A percentile compares a stretch with the other conserved stretches of the same genome.
Conservation (phyloP, 768 basidiomycete species). For the Hygrophoropsis aurantiaca region DNA sequence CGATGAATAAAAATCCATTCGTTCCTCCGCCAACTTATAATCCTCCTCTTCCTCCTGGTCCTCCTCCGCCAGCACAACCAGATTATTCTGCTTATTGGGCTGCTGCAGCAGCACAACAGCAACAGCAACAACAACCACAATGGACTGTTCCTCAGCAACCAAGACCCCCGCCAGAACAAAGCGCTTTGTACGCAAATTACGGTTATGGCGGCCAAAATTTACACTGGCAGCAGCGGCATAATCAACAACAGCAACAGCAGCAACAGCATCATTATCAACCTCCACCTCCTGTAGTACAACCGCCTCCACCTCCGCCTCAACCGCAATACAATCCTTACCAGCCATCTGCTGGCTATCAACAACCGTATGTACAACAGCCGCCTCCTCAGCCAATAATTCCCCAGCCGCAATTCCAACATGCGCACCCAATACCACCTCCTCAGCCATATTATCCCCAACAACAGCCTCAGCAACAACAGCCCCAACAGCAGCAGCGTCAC, state of each 20-base stretch:
- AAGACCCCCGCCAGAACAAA: slow-evolving; percentile 74
- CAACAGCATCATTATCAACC: slow-evolving; percentile 51
- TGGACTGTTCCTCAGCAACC: slow-evolving; percentile 66
- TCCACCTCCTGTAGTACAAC: slow-evolving; percentile 51
- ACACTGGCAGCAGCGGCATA: slow-evolving; percentile 68
- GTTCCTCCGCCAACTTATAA: slow-evolving; percentile 67
- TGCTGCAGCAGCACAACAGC: slow-evolving; percentile 49
- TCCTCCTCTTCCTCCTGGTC: slow-evolving; percentile 77
- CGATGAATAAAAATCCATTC: slow-evolving; percentile 87
- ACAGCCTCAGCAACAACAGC: slow-evolving; percentile 32
- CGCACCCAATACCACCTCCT: slow-evolving; percentile 36
- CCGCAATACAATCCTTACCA: slow-evolving; percentile 78
- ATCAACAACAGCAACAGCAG: slow-evolving; percentile 50
- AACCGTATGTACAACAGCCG: slow-evolving; percentile 66
- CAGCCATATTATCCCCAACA: slow-evolving; percentile 42
- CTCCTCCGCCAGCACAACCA: slow-evolving; percentile 68
- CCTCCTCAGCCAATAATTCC: slow-evolving; percentile 50
- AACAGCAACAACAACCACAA: slow-evolving; percentile 56
- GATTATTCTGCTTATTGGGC: slow-evolving; percentile 83
- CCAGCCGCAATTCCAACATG: slow-evolving; percentile 49
- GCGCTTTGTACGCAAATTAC: slow-evolving; percentile 86
- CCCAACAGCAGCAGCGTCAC: slow-evolving; percentile 44
- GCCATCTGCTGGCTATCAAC: slow-evolving; percentile 61
- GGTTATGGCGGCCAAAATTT: slow-evolving; percentile 75
- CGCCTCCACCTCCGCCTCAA: slow-evolving; percentile 51